Conservation (phyloP, 176 grass and related monocot species). For the Carex myosuroides region DNA sequence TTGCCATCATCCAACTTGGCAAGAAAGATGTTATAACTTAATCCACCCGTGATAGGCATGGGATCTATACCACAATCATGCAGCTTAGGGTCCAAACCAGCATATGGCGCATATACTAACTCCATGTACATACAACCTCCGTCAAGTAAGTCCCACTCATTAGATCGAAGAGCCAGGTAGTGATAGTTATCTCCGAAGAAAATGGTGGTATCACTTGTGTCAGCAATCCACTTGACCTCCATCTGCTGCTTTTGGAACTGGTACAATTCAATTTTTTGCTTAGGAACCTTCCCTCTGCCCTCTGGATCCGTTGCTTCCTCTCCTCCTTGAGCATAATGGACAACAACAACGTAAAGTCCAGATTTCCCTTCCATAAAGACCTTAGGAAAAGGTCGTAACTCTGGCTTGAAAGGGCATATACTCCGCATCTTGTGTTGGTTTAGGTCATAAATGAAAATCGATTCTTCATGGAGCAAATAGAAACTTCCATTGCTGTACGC, state of each 20-base stretch:
- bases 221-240: not conserved
- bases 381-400: not conserved
- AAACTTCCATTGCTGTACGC: not conserved
- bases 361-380: not conserved
- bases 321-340: not conserved
- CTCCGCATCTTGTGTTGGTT: not conserved
- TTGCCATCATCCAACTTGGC: not conserved
- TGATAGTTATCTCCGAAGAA: not conserved
- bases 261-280: not conserved
- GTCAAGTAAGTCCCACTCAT: too few relatives aligned
- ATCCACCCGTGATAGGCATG: too few relatives aligned
- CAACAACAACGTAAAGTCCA: not conserved
- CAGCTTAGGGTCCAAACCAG: too few relatives aligned
- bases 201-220: not conserved
- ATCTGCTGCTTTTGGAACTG: not conserved
- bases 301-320: not conserved
- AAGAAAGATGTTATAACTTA: not conserved
- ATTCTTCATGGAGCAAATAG: not conserved
- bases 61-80: too few relatives aligned
- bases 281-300: not conserved
- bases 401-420: not conserved
- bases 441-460: not conserved
- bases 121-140: not conserved
- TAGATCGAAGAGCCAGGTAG: too few relatives aligned
- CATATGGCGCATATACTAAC: too few relatives aligned